Evolutionary conservation across 2,329 filamentous ascomycete genomes (phyloP).

Genomic region (Talaromyces sp.): DNA sequence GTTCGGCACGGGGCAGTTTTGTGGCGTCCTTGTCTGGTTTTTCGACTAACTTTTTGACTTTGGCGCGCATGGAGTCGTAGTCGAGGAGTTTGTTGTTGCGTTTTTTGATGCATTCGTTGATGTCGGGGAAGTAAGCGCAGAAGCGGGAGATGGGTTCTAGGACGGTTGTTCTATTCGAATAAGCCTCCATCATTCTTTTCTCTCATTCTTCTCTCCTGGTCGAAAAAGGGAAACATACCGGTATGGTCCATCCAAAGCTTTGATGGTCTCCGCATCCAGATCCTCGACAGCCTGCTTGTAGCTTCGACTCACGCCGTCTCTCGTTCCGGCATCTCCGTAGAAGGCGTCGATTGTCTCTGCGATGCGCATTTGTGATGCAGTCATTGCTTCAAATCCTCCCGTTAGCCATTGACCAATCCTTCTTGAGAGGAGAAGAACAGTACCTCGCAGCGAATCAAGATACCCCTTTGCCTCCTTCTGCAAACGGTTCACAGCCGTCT

Average conservation of each 20-base stretch:
- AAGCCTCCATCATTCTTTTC: not conserved
- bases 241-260: slow-evolving; percentile 94
- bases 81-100: slow-evolving; percentile 97
- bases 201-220: not conserved
- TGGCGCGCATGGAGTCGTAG: slow-evolving; percentile 92
- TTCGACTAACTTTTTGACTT: slow-evolving; percentile 94
- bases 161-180: slow-evolving; percentile 69
- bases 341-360: slow-evolving; percentile 99
- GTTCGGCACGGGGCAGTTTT: slow-evolving; percentile 92
- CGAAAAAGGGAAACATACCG: slow-evolving; percentile 51
- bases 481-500: slow-evolving; percentile 83
- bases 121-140: slow-evolving; percentile 97
- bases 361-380: slow-evolving; percentile 97
- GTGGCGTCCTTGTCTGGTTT: slow-evolving; percentile 98
- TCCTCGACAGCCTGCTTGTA: slow-evolving; percentile 99
- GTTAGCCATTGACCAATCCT: not conserved
- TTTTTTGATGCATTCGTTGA: slow-evolving; percentile 99
- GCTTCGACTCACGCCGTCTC: slow-evolving; percentile 89
- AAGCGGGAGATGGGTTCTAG: slow-evolving; percentile 94
- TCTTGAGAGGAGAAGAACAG: not conserved
- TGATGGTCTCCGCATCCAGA: slow-evolving; percentile 96
- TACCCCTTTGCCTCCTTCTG: slow-evolving; percentile 99
- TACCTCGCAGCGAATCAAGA: slow-evolving; percentile 88
- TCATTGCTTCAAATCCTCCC: slow-evolving; percentile 69
- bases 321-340: slow-evolving; percentile 92